A percentile compares a stretch with the other conserved stretches of the same genome.
Evolutionary conservation across 2,329 filamentous ascomycete genomes (phyloP).

Genomic region (Aureobasidium melanogenum): DNA sequence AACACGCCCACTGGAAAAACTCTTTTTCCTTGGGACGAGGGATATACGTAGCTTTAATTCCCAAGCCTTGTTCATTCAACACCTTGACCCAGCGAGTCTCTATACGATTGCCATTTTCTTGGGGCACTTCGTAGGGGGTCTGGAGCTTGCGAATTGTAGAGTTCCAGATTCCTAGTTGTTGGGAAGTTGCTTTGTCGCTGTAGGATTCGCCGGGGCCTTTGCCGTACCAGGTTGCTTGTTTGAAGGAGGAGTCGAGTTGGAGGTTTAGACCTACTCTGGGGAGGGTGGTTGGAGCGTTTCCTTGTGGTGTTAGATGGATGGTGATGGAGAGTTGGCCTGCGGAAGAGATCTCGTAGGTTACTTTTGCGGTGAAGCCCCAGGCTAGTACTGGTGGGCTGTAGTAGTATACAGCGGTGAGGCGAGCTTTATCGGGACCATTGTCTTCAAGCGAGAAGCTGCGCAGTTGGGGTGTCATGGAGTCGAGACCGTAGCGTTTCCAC

Average conservation of each 20-base stretch:
- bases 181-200: constrained; percentile 54
- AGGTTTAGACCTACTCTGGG: constrained; percentile 56
- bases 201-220: constrained; percentile 59
- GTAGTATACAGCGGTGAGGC: constrained; percentile 6
- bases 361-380: constrained; percentile 43
- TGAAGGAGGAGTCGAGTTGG: constrained; percentile 38
- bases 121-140: constrained; percentile 56
- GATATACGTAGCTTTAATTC: constrained; percentile 23
- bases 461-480: constrained; percentile 39
- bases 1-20: constrained; percentile 8
- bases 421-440: constrained; percentile 22
- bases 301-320: constrained; percentile 34
- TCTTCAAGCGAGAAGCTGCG: constrained; percentile 28
- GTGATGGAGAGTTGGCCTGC: constrained; percentile 39
- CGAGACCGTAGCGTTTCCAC: constrained; percentile 43
- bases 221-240: constrained; percentile 51
- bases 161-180: constrained; percentile 44
- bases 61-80: constrained; percentile 20
- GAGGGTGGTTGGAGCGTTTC: constrained; percentile 45
- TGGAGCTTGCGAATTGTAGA: constrained; percentile 42
- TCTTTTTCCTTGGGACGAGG: background rate
- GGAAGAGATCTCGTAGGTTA: constrained; percentile 44
- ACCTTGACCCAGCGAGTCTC: constrained; percentile 48
- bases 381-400: constrained; percentile 51
- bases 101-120: constrained; percentile 58